These are phyloP conservation scores for Scutellaria galericulata DNA, from an alignment of 257 asterid species.

Conservation along the genomic window DNA sequence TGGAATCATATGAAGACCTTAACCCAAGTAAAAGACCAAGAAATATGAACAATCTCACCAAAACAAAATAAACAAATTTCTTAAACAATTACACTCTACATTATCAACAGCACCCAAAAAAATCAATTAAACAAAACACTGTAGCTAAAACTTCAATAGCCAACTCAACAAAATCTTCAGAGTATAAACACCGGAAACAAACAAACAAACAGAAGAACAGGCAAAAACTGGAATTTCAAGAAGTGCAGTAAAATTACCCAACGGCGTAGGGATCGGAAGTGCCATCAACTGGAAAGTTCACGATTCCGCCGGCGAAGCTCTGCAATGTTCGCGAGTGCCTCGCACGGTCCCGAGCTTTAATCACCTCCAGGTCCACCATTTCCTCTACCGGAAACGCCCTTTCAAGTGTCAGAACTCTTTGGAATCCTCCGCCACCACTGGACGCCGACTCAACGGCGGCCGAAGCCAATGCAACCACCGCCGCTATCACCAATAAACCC, in stretches of 20 bases:
- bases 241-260: conserved; percentile 56
- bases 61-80: conserved; percentile 12
- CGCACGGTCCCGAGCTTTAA: conserved; percentile 71
- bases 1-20: neutral
- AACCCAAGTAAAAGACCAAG: neutral
- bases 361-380: conserved; percentile 59
- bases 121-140: conserved; percentile 2
- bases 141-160: neutral
- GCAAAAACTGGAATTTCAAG: neutral
- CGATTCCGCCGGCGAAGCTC: conserved; percentile 68
- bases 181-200: neutral
- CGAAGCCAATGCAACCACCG: conserved; percentile 40
- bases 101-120: conserved; percentile 17
- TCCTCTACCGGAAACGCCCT: conserved; percentile 60
- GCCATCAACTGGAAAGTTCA: conserved; percentile 75
- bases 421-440: conserved; percentile 44
- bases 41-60: neutral
- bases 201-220: neutral
- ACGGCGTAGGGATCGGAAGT: conserved; percentile 75
- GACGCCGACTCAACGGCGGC: conserved; percentile 36
- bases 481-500: conserved; percentile 41
- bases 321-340: conserved; percentile 80
- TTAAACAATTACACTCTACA: conserved; percentile 19
- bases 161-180: conserved; percentile 25
- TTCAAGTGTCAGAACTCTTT: conserved; percentile 59